Base-by-base conservation (phyloP, 2,329 filamentous ascomycete species). In the Rhexocercosporidium sp. region DNA sequence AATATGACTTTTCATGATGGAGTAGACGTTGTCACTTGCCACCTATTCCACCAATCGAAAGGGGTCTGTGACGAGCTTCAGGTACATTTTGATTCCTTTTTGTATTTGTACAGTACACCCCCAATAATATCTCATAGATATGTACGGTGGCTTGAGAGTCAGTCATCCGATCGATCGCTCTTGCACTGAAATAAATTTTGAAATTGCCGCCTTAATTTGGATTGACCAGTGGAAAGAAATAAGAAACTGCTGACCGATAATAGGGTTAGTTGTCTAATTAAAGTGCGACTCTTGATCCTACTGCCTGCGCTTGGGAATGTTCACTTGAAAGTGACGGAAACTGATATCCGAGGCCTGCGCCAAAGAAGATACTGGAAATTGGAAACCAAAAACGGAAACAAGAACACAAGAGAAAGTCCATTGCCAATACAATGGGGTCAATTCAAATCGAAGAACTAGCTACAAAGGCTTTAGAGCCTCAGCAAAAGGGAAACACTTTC, bases 391-490 rank as follows among this genome's bases (percentile, higher is more conserved):
- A 25, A 11, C 34, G 11, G 11, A 41, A 18, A 27, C 31, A 22
- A 9, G 9, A 57, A 11, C 20, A 41, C 5, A 57, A 7, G 34
- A n/a, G 53, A 57, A 22, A 25, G 3, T 41, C 16, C 6, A 60
- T 16, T 7, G 39, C 51, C n/a, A 37, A 5, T 20, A 39, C 7
- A 25, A 62, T 62, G 59, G 59, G 59, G 11, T 62, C 59, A 31
- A 62, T 62, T 4, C 59, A 49, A 16, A 20, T 62, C n/a, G 59
- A 62, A 39, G 59, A 49, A 16, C 20, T 37, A 6, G 34, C 4
- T 11, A 37, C 34, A 11, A 7, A 37, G 34, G 34, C 34, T 9
- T 9, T 11, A 37, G 34, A 37, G 34, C n/a, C 12, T 2, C 41
- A 44, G 6, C 8, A 7, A n/a, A 44, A 18, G 12, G 16, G 14